phyloP scores from a whole-genome alignment of 768 basidiomycete genomes.

The Lactarius quietus region DNA sequence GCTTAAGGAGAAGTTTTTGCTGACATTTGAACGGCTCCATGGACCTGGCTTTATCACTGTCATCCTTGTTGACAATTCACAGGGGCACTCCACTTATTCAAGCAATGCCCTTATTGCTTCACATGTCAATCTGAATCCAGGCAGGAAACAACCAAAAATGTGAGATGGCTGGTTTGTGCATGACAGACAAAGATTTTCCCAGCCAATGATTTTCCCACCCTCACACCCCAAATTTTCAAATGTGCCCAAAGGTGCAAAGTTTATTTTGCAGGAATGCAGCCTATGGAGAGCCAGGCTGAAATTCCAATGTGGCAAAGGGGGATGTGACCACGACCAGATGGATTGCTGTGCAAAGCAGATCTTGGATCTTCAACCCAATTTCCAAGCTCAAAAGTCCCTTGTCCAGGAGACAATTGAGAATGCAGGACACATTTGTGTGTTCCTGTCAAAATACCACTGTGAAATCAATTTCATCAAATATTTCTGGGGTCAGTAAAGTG shows the following conservation, averaged over 20 bases:
- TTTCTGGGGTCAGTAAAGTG: too few relatives aligned
- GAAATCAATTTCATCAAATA: too few relatives aligned
- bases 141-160: constrained; percentile 39
- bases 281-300: too few relatives aligned
- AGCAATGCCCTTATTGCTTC: constrained; percentile 36
- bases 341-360: constrained; percentile 35
- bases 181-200: constrained; percentile 12
- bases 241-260: too few relatives aligned
- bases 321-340: too few relatives aligned
- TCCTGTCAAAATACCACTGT: constrained; percentile 34
- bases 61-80: constrained; percentile 42
- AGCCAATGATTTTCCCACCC: too few relatives aligned
- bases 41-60: constrained; percentile 34
- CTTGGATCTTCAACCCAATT: constrained; percentile 31
- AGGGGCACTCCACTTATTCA: constrained; percentile 40
- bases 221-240: too few relatives aligned
- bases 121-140: constrained; percentile 38
- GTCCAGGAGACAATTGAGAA: constrained; percentile 30
- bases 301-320: too few relatives aligned
- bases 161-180: constrained; percentile 34
- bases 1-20: constrained; percentile 7
- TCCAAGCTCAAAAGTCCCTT: constrained; percentile 28
- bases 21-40: constrained; percentile 25
- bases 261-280: too few relatives aligned
- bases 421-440: constrained; percentile 32